Base-by-base conservation (phyloP, 805 yeast genomes). In the Peterozyma xylosa region DNA sequence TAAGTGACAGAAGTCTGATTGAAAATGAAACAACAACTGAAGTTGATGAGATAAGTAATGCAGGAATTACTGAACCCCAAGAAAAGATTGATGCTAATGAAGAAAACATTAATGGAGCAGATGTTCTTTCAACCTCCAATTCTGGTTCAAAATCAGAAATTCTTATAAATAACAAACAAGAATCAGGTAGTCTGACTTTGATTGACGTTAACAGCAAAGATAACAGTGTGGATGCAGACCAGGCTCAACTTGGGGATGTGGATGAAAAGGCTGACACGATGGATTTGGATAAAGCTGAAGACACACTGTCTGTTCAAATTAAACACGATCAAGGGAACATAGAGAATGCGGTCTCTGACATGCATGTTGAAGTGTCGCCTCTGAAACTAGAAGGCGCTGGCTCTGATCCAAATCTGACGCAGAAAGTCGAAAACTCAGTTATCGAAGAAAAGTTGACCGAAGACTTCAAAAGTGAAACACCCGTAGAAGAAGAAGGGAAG, bases 81-180 rank as follows among this genome's bases (percentile, higher is more conserved):
- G 60, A 56, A 17, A 45, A 49, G 1, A 43, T 33, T 27, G 38
- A 21, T 11, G 34, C 37, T 14, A 40, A 40, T 32, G 43, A 42
- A 40, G 46, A 35, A 5, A 37, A 35, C 7, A 33, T 37, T 34
- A 33, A 33, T 9, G 35, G 30, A 17, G 9, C 5, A 5, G 34
- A 32, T 14, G 34, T 3, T 13, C 27, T 21, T 21, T 21, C 27
- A 21, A 21, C 27, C 7, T 34, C 15, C 27, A 38, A 27, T 5
- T n/a, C 15, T 9, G 9, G 30, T 37, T 13, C 39, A n/a, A n/a
- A n/a, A n/a, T n/a, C 15, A 15, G 29, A 37, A 15, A 18, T 37
- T 16, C 39, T 18, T 5, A n/a, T 33, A 15, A 33, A 33, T 9
- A 33, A 33, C 7, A 21, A 7, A 21, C 7, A 21, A 21, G 27